Evolutionary conservation across 345 rosid species (phyloP).

Genomic region (Conringia planisiliqua): DNA sequence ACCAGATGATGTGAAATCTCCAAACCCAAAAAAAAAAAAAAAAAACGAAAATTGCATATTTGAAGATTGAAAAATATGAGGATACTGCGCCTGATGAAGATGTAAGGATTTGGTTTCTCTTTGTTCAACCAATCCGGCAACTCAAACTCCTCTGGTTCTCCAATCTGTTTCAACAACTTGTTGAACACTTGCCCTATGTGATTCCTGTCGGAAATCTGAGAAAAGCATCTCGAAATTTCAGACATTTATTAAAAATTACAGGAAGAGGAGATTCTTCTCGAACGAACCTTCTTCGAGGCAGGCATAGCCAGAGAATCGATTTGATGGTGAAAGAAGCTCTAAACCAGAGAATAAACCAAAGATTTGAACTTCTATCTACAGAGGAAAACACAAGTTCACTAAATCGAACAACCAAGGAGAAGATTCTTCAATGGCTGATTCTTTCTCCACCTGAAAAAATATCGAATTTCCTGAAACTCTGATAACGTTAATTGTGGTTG

Average conservation of each 20-base stretch:
- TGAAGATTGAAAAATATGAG: slow-evolving; percentile 22
- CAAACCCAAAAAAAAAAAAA: not conserved
- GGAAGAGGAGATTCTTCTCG: not conserved
- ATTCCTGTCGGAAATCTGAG: slow-evolving; percentile 47
- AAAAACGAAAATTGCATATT: not conserved
- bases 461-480: not conserved
- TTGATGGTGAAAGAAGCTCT: not conserved
- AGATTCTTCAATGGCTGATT: not conserved
- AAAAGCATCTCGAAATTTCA: slow-evolving; percentile 12
- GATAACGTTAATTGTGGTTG: not conserved
- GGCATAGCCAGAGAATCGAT: slow-evolving; percentile 16
- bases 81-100: slow-evolving; percentile 89
- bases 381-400: not conserved
- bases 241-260: not conserved
- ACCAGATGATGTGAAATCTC: not conserved
- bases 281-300: slow-evolving; percentile 28
- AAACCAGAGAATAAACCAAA: not conserved
- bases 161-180: slow-evolving; percentile 60
- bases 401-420: not conserved
- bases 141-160: slow-evolving; percentile 65
- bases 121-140: slow-evolving; percentile 81
- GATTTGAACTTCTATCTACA: not conserved
- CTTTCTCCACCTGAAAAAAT: not conserved
- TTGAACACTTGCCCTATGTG: slow-evolving; percentile 53
- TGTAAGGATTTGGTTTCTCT: slow-evolving; percentile 60